These are phyloP conservation scores for Tricladium varicosporioides DNA, from an alignment of 2,329 filamentous ascomycete genomes.

Conservation along the genomic window DNA sequence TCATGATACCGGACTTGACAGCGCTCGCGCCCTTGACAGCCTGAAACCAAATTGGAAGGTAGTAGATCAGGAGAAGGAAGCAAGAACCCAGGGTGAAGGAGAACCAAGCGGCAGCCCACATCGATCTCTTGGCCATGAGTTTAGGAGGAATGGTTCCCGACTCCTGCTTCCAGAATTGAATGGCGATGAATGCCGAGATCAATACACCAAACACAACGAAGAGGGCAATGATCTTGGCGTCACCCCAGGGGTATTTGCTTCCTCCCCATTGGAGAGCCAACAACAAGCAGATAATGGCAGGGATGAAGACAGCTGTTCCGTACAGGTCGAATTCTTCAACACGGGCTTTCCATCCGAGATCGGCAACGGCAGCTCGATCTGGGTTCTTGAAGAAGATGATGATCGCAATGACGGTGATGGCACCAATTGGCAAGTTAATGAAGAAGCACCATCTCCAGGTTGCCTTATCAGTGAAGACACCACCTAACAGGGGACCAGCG, in stretches of 20 bases:
- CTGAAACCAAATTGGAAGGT: constrained; percentile 50
- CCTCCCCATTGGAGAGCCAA: constrained; percentile 32
- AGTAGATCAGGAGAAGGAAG: constrained; percentile 41
- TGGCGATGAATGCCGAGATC: constrained; percentile 9
- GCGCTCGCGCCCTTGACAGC: constrained; percentile 32
- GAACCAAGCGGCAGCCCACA: constrained; percentile 28
- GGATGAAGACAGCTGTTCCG: constrained; percentile 31
- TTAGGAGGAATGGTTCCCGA: constrained; percentile 31
- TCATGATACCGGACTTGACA: constrained; percentile 31
- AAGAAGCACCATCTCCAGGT: constrained; percentile 34
- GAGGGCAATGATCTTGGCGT: constrained; percentile 13
- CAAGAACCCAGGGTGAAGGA: constrained; percentile 34
- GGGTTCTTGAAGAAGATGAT: constrained; percentile 39
- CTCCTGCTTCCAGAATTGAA: constrained; percentile 15
- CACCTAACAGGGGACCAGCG: constrained; percentile 33
- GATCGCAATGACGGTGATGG: constrained; percentile 33
- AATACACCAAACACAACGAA: constrained; percentile 14
- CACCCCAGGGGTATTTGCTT: constrained; percentile 37
- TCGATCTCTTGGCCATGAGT: constrained; percentile 40
- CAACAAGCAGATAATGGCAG: constrained; percentile 36
- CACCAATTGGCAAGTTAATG: constrained; percentile 37
- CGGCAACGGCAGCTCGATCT: constrained; percentile 8
- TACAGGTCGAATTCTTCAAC: constrained; percentile 34
- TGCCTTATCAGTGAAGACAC: constrained; percentile 30
- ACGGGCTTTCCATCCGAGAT: constrained; percentile 16